Evolutionary conservation across 2,329 filamentous ascomycete genomes (phyloP).

Genomic region (Fusarium bactridioides): DNA sequence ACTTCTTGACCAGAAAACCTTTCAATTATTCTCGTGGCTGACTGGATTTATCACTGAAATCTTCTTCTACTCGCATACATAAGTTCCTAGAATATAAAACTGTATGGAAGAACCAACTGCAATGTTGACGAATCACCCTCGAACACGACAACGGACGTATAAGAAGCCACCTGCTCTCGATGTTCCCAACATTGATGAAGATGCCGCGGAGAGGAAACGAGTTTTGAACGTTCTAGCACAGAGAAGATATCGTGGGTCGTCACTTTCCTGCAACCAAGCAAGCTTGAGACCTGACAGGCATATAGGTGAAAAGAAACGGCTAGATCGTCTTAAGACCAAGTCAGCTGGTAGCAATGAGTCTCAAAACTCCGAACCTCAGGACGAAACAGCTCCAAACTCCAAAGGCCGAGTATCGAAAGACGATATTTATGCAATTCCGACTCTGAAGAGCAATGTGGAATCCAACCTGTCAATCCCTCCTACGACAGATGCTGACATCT

Average conservation of each 20-base stretch:
- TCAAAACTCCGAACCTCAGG: neutral
- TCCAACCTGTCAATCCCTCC: neutral
- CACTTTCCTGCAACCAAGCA: too few species aligned
- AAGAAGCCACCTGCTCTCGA: constrained; percentile 52
- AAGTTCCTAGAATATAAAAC: neutral
- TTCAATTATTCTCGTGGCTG: neutral
- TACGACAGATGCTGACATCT: constrained; percentile 18
- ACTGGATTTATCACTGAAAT: neutral
- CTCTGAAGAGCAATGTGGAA: neutral
- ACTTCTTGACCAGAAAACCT: neutral
- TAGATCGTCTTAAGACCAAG: constrained; percentile 40
- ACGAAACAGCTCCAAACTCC: neutral
- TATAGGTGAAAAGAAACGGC: constrained; percentile 46
- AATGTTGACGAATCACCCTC: constrained; percentile 33
- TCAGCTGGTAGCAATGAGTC: constrained; percentile 1
- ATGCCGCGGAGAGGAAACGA: constrained; percentile 62
- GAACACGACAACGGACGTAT: constrained; percentile 51
- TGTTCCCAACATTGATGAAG: constrained; percentile 58
- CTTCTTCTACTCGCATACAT: neutral
- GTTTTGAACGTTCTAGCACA: constrained; percentile 63
- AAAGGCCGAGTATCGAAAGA: constrained; percentile 12
- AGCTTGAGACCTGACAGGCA: neutral
- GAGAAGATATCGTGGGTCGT: constrained; percentile 57
- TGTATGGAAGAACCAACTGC: constrained; percentile 12
- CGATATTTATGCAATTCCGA: neutral